Conservation (phyloP, 139 green algal genomes). For the Chlorella vulgaris region DNA sequence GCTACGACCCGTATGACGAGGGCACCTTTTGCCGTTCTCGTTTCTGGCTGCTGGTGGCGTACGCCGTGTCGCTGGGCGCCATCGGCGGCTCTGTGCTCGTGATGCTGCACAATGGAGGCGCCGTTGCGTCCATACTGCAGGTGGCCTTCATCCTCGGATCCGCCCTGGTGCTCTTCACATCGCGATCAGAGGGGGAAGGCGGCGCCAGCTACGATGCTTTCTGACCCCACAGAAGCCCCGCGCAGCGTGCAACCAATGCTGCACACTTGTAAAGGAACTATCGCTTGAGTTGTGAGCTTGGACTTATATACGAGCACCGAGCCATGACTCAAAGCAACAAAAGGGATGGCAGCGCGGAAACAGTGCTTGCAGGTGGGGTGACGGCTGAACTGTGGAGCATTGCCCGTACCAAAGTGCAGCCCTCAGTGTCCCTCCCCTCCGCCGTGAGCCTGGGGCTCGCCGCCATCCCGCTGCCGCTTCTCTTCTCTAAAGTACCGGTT, state of each 20-base stretch:
- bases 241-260: not conserved
- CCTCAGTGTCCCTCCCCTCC: not conserved
- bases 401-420: no score
- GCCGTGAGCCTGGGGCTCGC: not conserved
- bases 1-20: conserved; percentile 81
- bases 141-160: conserved; percentile 72
- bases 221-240: no score
- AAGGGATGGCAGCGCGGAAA: no score
- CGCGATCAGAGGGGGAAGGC: conserved; percentile 55
- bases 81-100: conserved; percentile 69
- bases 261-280: not conserved
- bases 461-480: conserved; percentile 36
- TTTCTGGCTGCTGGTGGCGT: conserved; percentile 89
- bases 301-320: no score
- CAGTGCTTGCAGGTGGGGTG: no score
- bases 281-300: no score
- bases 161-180: conserved; percentile 79
- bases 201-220: conserved; percentile 44
- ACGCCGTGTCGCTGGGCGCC: conserved; percentile 74
- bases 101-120: conserved; percentile 59
- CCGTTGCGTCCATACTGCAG: conserved; percentile 24
- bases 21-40: conserved; percentile 65
- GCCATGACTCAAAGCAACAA: no score
- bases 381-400: no score
- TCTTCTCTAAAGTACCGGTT: conserved; percentile 46